These are phyloP conservation scores for Cladosporium halotolerans DNA, from an alignment of 2,329 filamentous ascomycete species.

Conservation along the genomic window DNA sequence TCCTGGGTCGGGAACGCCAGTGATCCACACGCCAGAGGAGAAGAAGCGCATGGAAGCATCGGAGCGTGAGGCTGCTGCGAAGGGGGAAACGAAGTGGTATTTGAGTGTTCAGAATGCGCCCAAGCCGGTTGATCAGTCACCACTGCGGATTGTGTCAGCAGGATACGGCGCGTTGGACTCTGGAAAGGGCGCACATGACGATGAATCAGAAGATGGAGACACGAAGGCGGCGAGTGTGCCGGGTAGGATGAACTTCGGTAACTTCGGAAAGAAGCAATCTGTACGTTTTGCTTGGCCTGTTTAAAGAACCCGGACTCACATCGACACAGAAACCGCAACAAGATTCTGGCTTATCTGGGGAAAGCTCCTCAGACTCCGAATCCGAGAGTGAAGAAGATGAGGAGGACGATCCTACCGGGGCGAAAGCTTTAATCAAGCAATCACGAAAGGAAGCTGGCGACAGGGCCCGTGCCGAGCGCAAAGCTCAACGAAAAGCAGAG, in stretches of 20 bases:
- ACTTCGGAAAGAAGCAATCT: constrained; percentile 33
- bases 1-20: constrained; percentile 55
- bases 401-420: constrained; percentile 37
- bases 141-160: constrained; percentile 54
- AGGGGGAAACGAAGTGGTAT: constrained; percentile 71
- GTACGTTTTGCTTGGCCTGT: background rate
- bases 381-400: constrained; percentile 31
- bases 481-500: constrained; percentile 45
- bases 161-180: constrained; percentile 50
- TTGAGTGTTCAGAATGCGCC: constrained; percentile 49
- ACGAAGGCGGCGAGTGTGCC: constrained; percentile 31
- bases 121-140: constrained; percentile 30
- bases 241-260: constrained; percentile 47
- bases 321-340: constrained; percentile 35
- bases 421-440: constrained; percentile 40
- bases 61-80: constrained; percentile 54
- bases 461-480: constrained; percentile 37
- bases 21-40: constrained; percentile 61
- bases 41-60: constrained; percentile 49
- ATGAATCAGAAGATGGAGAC: constrained; percentile 28
- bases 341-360: constrained; percentile 21
- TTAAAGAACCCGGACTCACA: constrained; percentile 15
- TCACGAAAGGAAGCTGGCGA: constrained; percentile 40
- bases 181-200: constrained; percentile 16
- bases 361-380: constrained; percentile 27